Base-by-base conservation (phyloP, 371 early-diverging fungal species). In the Mortierella polycephala region DNA sequence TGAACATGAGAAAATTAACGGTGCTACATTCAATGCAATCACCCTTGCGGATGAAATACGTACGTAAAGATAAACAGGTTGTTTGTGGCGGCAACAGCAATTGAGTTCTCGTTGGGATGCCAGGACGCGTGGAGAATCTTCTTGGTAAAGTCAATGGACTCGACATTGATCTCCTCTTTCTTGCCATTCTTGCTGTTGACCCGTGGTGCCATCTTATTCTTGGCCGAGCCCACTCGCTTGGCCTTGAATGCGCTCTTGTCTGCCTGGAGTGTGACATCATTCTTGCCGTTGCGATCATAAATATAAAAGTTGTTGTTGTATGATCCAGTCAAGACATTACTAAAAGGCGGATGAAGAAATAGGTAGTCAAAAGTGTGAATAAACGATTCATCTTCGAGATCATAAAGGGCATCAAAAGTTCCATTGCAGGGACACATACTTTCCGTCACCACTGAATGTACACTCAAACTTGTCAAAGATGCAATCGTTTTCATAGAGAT, bases 391-490 rank as follows among this genome's bases (percentile, higher is more conserved):
- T 30, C 30, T 4, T 30, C 30, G 30, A 30, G 30, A 30, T 30
- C 30, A 1, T 30, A 30, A 30, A 30, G 4, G 30, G 30, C 30
- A 30, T 30, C 30, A 30, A 30, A 30, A 30, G 30, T 30, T 30
- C 30, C 30, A 4, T 30, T 30, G 30, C 30, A 30, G 30, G 4
- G 30, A 30, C 20, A 69, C 76, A 30, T 83, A 84, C 84, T 71
- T 81, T 69, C 96, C 97, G 76, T 97, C 95, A 16, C 98, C 98
- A 75, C 95, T 95, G 74, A 97, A 95, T 56, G 90, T 95, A 86
- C 97, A 96, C 83, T 98, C 99, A 72, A 99, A 99, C 85, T 98
- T 98, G 87, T 99, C 99, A 87, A 99, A 99, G 77, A 99, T 98
- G 85, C 96, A 97, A 82, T 99, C 99, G 83, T 96, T 98, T 79